These are phyloP conservation scores for Exophiala calicioides DNA, from an alignment of 2,329 filamentous ascomycete species.

Conservation along the genomic window DNA sequence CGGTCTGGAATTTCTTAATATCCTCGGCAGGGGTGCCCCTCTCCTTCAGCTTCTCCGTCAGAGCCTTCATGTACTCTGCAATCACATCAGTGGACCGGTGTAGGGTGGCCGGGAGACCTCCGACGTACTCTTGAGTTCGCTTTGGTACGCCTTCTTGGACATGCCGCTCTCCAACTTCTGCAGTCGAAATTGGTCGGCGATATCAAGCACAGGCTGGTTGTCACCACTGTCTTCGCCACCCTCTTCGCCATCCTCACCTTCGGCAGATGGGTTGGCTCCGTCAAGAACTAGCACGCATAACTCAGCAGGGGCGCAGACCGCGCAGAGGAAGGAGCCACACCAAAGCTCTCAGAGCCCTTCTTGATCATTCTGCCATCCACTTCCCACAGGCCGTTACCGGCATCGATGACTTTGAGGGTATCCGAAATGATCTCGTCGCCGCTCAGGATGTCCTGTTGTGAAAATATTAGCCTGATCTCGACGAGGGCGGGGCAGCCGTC, in stretches of 20 bases:
- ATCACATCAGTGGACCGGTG: not conserved
- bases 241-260: conserved; percentile 72
- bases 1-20: conserved; percentile 77
- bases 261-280: conserved; percentile 95
- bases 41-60: conserved; percentile 70
- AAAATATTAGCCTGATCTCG: conserved; percentile 12
- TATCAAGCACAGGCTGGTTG: conserved; percentile 79
- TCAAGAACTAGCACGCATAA: conserved; percentile 40
- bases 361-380: conserved; percentile 89
- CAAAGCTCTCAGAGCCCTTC: conserved; percentile 70
- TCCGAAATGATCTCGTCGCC: conserved; percentile 97
- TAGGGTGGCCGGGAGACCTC: not conserved
- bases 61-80: conserved; percentile 84
- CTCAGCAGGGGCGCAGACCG: not conserved
- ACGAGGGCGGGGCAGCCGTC: conserved; percentile 4
- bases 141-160: conserved; percentile 81
- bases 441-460: conserved; percentile 75
- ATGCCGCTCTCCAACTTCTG: conserved; percentile 49
- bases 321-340: conserved; percentile 51
- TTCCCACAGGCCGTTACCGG: conserved; percentile 82
- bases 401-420: conserved; percentile 79
- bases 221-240: conserved; percentile 65
- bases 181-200: conserved; percentile 89
- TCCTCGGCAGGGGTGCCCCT: conserved; percentile 63
- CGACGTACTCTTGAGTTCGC: conserved; percentile 77